Evolutionary conservation across 768 basidiomycete species (phyloP), one percentile per base, ranked within the genome.

Genomic region (Astraeus odoratus): DNA sequence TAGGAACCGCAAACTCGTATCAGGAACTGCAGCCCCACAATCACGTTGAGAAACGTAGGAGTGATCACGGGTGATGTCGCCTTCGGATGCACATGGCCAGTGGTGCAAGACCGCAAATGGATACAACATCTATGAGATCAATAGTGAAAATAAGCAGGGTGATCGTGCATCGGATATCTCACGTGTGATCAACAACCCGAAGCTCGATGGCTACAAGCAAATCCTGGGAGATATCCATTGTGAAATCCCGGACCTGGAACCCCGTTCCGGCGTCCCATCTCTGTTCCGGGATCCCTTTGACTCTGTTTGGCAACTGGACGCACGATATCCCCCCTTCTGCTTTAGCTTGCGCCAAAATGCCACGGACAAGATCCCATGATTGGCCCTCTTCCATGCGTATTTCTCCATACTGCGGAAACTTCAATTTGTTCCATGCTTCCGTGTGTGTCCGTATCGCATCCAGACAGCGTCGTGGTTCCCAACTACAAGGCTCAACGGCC

Each of bases 301-400:
- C 34, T n/a, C 52, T 45, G 50, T 57, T 68, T 5, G 69, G 62
- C 8, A 69, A 43, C 29, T 59, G 62, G 15, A 50, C 49, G 34
- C 63, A 51, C 12, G 37, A 47, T 18, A 67, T 46, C 22, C 53
- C 47, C 12, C 49, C 47, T 30, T 49, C 38, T 13, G n/a, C 18
- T n/a, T 44, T 49, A 4, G 57, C 57, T n/a, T 63, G 61, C 1
- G 56, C 61, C 19, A 69, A 53, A 15, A 69, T 52, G 40, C 67
- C 67, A 37, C 64, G 61, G 8, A 55, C 50, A 37, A 69, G 51
- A 41, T 68, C 68, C 67, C 68, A 68, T 18, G 51, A 49, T 16
- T 49, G 31, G 1, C 64, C 57, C 4, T 48, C 42, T 19, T 39
- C 35, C 44, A 56, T 51, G 6, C 51, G 42, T 4, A 58, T 53